phyloP scores from a whole-genome alignment of 2,329 filamentous ascomycete genomes.

The Trichoderma koningiopsis region DNA sequence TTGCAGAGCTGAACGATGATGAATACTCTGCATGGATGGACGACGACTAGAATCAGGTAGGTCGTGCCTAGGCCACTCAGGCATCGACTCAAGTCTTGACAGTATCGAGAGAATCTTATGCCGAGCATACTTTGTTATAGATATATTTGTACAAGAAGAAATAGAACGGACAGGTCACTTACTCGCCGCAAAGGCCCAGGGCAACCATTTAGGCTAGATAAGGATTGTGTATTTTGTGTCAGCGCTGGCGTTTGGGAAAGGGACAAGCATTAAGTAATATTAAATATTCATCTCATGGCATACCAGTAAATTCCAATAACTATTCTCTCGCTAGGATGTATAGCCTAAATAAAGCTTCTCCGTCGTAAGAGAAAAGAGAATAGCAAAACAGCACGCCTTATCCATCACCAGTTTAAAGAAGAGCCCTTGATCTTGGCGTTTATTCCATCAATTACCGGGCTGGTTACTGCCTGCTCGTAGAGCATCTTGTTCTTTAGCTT shows the following conservation, averaged over 20 bases:
- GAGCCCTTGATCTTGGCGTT: conserved; percentile 28
- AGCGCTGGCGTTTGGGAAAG: conserved; percentile 15
- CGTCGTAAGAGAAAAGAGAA: not conserved
- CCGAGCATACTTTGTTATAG: not conserved
- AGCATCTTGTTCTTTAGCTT: conserved; percentile 58
- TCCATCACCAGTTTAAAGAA: conserved; percentile 2
- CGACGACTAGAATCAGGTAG: conserved; percentile 26
- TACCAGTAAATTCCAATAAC: not conserved
- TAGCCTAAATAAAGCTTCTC: not conserved
- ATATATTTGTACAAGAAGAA: conserved; percentile 12
- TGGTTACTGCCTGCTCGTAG: conserved; percentile 40
- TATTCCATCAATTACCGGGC: conserved; percentile 40
- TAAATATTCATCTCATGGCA: not conserved
- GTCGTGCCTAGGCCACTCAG: not conserved
- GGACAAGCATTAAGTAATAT: not conserved
- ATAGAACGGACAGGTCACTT: conserved; percentile 7
- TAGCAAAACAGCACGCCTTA: not conserved
- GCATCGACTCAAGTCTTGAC: not conserved
- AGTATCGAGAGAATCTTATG: not conserved
- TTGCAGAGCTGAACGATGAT: conserved; percentile 27
- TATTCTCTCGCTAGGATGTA: too few relatives aligned
- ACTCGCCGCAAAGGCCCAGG: not conserved
- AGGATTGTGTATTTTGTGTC: conserved; percentile 4
- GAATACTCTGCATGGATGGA: conserved; percentile 37
- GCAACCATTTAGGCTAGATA: not conserved